phyloP scores from a whole-genome alignment of 2,329 filamentous ascomycete genomes.

The Tolypocladium guangdongense region DNA sequence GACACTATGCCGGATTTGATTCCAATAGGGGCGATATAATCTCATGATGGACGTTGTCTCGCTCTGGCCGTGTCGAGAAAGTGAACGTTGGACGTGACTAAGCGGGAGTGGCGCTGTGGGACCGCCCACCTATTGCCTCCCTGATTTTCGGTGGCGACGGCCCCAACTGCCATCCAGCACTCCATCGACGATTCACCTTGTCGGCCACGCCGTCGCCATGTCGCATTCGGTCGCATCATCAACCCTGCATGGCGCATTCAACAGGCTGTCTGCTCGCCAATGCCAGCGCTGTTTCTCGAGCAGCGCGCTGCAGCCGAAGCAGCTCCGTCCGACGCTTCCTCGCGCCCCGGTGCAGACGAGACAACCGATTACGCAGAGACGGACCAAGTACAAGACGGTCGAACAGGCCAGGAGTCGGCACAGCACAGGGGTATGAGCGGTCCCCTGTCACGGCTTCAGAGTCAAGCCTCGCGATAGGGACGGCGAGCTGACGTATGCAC shows the following conservation, averaged over 20 bases:
- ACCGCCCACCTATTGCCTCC: too few species aligned
- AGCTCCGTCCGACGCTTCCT: conserved; percentile 22
- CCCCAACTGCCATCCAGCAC: neutral
- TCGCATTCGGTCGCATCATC: conserved; percentile 24
- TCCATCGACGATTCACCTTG: neutral
- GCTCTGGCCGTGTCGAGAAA: neutral
- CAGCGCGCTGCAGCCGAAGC: conserved; percentile 22
- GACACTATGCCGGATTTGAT: neutral
- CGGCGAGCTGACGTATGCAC: conserved; percentile 13
- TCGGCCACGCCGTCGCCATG: conserved; percentile 18
- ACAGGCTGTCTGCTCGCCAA: conserved; percentile 21
- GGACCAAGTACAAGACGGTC: conserved; percentile 39
- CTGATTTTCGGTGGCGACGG: conserved; percentile 7
- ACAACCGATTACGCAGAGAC: conserved; percentile 25
- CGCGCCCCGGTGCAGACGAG: conserved; percentile 18
- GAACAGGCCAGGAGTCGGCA: conserved; percentile 49
- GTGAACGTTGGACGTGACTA: neutral
- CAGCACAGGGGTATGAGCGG: conserved; percentile 38
- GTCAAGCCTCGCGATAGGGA: neutral
- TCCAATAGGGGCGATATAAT: neutral
- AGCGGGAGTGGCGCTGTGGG: neutral
- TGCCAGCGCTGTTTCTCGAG: conserved; percentile 32
- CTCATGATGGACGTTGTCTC: neutral
- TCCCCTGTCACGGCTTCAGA: neutral
- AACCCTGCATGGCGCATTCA: conserved; percentile 22